Percentiles rank a stretch among this genome's conserved stretches.
Evolutionary conservation across 176 grass and related monocot genomes (phyloP).

Genomic region (Avena eriantha): DNA sequence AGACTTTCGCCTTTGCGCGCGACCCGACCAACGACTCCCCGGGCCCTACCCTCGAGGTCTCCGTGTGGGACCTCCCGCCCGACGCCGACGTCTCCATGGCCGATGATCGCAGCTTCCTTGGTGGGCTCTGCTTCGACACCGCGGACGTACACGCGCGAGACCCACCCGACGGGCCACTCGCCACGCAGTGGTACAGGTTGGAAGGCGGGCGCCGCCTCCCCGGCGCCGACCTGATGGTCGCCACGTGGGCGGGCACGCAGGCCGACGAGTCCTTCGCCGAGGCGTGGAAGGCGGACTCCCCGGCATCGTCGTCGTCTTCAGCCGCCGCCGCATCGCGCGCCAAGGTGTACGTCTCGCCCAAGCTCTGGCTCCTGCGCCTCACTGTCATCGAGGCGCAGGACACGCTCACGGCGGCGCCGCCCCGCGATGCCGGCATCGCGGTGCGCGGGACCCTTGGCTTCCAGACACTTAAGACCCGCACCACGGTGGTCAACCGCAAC

Average conservation of each 20-base stretch:
- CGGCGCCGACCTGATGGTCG: conserved; percentile 79
- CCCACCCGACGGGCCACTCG: conserved; percentile 74
- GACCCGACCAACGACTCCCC: conserved; percentile 62
- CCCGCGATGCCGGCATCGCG: conserved; percentile 63
- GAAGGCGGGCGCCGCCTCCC: conserved; percentile 58
- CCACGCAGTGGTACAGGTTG: conserved; percentile 90
- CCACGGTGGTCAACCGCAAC: conserved; percentile 52
- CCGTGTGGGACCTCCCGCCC: conserved; percentile 89
- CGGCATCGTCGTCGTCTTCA: conserved; percentile 16
- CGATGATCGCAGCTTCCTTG: conserved; percentile 76
- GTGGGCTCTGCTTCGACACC: conserved; percentile 90
- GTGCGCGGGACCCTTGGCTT: conserved; percentile 68
- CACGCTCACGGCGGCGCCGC: conserved; percentile 55
- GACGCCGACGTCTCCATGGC: conserved; percentile 54
- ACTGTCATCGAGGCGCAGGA: conserved; percentile 92
- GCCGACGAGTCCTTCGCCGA: conserved; percentile 87
- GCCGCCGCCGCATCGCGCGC: conserved; percentile 50
- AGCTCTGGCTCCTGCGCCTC: conserved; percentile 83
- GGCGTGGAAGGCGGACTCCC: conserved; percentile 87
- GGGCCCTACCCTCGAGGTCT: conserved; percentile 65
- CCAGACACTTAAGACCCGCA: conserved; percentile 64
- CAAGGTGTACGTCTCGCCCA: conserved; percentile 89
- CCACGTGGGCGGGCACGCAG: conserved; percentile 92
- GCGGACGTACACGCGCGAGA: conserved; percentile 77
- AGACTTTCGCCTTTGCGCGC: conserved; percentile 79